phyloP scores from a whole-genome alignment of 2,329 filamentous ascomycete species.

The Didymella pinodella region DNA sequence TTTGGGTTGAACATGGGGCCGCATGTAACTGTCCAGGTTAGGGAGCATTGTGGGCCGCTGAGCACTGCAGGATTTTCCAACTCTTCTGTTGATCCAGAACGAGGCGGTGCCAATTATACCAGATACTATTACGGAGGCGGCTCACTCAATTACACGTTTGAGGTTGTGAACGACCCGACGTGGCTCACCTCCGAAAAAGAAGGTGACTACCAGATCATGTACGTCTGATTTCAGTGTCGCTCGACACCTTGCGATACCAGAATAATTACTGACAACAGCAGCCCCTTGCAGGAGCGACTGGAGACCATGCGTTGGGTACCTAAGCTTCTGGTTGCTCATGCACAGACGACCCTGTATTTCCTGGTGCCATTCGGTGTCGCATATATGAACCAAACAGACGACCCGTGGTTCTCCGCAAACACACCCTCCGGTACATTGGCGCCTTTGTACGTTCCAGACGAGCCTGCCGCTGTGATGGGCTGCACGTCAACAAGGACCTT shows the following conservation, averaged over 20 bases:
- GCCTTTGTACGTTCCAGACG: neutral
- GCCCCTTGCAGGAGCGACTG: neutral
- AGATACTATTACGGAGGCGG: slow-evolving; percentile 8
- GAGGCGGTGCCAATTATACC: neutral
- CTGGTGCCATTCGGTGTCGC: neutral
- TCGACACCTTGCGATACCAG: too few relatives aligned
- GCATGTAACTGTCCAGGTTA: neutral
- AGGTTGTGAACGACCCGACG: neutral
- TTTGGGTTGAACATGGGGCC: slow-evolving; percentile 32
- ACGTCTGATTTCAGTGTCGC: neutral
- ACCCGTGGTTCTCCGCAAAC: slow-evolving; percentile 13
- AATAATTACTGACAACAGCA: neutral
- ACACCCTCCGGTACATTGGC: neutral
- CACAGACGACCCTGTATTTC: neutral
- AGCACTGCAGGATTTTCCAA: slow-evolving; percentile 2
- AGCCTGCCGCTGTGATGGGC: neutral
- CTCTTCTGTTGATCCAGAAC: slow-evolving; percentile 3
- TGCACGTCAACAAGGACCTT: neutral
- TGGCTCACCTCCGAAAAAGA: neutral
- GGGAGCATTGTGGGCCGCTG: slow-evolving; percentile 7
- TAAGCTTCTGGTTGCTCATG: neutral
- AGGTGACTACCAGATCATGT: slow-evolving; percentile 8
- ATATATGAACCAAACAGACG: slow-evolving; percentile 3
- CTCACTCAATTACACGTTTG: neutral
- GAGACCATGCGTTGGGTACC: neutral